A percentile compares a stretch with the other conserved stretches of the same genome.
phyloP scores from a whole-genome alignment of 1,284 basidiomycete species.

The Rhodofomes roseus region DNA sequence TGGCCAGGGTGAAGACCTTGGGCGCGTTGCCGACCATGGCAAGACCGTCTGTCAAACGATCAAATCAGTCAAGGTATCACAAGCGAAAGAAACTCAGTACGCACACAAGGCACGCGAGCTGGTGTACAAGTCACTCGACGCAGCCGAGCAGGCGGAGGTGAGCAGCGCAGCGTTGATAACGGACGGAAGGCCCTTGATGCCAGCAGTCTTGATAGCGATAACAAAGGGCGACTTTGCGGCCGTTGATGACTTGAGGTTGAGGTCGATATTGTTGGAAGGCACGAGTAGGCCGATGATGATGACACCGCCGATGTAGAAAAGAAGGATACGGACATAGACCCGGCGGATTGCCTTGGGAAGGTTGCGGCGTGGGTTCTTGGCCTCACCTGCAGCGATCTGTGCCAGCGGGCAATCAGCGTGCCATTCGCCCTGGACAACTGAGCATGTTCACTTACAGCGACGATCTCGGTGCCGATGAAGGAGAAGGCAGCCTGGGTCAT shows the following conservation, averaged over 20 bases:
- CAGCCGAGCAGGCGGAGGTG: constrained; percentile 85
- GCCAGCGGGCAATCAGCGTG: background rate
- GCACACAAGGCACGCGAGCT: constrained; percentile 77
- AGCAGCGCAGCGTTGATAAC: constrained; percentile 88
- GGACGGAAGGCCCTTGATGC: constrained; percentile 77
- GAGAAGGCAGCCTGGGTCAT: constrained; percentile 67
- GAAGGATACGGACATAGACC: constrained; percentile 69
- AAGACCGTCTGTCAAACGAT: constrained; percentile 59
- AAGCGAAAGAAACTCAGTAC: constrained; percentile 21
- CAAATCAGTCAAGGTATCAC: background rate
- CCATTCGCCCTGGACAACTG: background rate
- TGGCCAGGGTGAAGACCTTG: constrained; percentile 64
- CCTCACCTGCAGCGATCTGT: constrained; percentile 75
- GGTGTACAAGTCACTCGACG: constrained; percentile 80
- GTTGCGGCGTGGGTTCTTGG: constrained; percentile 66
- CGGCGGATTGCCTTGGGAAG: constrained; percentile 65
- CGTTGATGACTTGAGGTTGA: constrained; percentile 51
- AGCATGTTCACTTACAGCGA: constrained; percentile 50
- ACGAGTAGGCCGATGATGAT: constrained; percentile 75
- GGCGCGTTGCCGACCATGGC: constrained; percentile 79
- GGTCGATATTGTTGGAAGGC: constrained; percentile 56
- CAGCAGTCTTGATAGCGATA: constrained; percentile 71
- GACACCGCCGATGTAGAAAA: constrained; percentile 63
- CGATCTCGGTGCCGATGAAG: constrained; percentile 75
- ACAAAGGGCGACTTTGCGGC: constrained; percentile 82